Evolutionary conservation across 208 protist species (phyloP), one percentile per base, ranked within the genome.

Genomic region (Lotmaria passim): DNA sequence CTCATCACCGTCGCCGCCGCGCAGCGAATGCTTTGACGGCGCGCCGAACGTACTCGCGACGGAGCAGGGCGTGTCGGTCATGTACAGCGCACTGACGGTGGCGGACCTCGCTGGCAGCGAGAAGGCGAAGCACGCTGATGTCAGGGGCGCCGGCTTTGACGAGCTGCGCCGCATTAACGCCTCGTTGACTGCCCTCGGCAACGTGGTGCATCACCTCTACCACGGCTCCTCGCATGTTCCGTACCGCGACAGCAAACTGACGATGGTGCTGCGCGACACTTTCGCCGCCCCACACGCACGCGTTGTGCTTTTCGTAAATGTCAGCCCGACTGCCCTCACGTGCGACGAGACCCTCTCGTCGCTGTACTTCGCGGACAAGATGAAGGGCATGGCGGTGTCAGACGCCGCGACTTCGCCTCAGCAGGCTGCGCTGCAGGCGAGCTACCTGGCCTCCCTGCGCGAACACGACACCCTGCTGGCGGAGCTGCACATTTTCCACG

Each of bases 41-140:
- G 76, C 85, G 0, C 71, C 85, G 5, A 85, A 81, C 59, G 34
- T 61, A 2, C 50, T 89, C n/a, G 31, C 83, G 23, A 69, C 63
- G 3, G 26, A 56, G 4, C 23, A 51, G 2, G 61, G 59, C 14
- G 62, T 43, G 14, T 84, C 86, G 15, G 47, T 92, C 26, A 78
- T 93, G 78, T 79, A 83, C 78, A 90, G 85, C 56, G 91, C 86
- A 31, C 81, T 98, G 4, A 83, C 78, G 24, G 63, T 98, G 33
- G 90, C 85, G 7, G 96, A 98, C 77, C 79, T 98, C 15, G 94
- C 96, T 0, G 96, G 96, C 4, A 93, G 81, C 61, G 94, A 98
- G 68, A 87, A 93, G 51, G 75, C 81, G 23, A 82, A 82, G 57
- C 78, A 88, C 59, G 62, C 84, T 1, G 69, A 88, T 38, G 89